Evolutionary conservation across 163 green algal species (phyloP), one percentile per base, ranked within the genome.

Genomic region (Chlorella variabilis): DNA sequence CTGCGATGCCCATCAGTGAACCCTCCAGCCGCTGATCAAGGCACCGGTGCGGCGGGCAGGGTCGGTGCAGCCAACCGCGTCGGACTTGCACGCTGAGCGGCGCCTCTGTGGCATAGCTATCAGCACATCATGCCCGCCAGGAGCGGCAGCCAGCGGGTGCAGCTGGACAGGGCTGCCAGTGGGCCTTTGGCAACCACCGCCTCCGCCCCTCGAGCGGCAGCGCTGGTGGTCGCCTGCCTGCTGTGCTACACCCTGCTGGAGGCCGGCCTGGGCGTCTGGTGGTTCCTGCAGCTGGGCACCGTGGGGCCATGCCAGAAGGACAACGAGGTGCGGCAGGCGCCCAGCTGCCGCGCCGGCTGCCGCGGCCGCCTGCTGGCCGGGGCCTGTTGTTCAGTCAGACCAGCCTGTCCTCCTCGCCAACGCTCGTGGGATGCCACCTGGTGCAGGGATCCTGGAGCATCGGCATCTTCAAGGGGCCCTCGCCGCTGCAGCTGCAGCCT

Each of bases 391-490:
- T 31, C 54, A 25, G 7, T n/a, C n/a, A n/a, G n/a, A n/a, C n/a
- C n/a, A n/a, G n/a, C n/a, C n/a, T n/a, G n/a, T n/a, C n/a, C n/a
- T n/a, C n/a, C n/a, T n/a, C n/a, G n/a, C n/a, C n/a, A n/a, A n/a
- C n/a, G n/a, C n/a, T n/a, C n/a, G n/a, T n/a, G n/a, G n/a, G n/a
- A n/a, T n/a, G n/a, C n/a, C n/a, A n/a, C n/a, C n/a, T n/a, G n/a
- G n/a, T 62, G 75, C 78, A 84, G 78, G 78, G 78, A 9, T 73
- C 67, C 25, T 84, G 78, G 78, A 54, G 33, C 39, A 78, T 84
- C 11, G 78, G 78, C 41, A 76, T 84, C n/a, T 78, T 75, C 54
- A 78, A 78, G 41, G 78, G 78, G 0, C 51, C 21, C 67, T 73
- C 65, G 1, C 78, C 78, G 3, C 33, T 78, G 39, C 33, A 84